Base-by-base conservation (phyloP, 2,329 filamentous ascomycete genomes). In the Tolypocladium ovalisporum region DNA sequence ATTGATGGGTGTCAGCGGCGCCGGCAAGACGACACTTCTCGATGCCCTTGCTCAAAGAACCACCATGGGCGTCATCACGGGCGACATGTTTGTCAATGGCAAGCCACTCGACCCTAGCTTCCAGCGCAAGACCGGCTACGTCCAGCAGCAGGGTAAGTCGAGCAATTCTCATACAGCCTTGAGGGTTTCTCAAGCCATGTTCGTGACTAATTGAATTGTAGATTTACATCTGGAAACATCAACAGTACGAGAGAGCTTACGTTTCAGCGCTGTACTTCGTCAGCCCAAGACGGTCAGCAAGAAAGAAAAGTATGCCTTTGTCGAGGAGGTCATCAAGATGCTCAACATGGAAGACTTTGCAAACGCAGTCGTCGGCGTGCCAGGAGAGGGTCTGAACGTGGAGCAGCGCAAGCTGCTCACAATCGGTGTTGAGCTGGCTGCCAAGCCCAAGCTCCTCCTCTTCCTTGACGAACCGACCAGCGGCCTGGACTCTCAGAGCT, bases 321-420 rank as follows among this genome's bases (percentile, higher is more conserved):
- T 86, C 5, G 83, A 87, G 60, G 77, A 84, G 47, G 82, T 87
- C 24, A 85, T 87, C 64, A 77, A 79, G 66, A 81, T 88, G 75
- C 75, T 88, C 29, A 80, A 83, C 66, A 86, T 88, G 83, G 72
- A 80, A 34, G 83, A 86, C 56, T 87, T 85, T 58, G 82, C 84
- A 15, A 81, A 87, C 51, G 83, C 84, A 0, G 77, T 87, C 3
- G 83, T 88, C 34, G 85, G 85, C 60, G 75, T 81, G 0, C 81
- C 83, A 0, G 84, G 84, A 1, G 79, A 80, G 56, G 83, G 82
- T 10, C 73, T 85, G 10, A 83, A 84, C 52, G 79, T 85, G 2
- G 81, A 85, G 60, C 82, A 85, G 64, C 75, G 82, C 7, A 86
- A 86, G 66, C 75, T 82, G 1, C 70, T 85, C 0, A 86, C 82